phyloP scores from a whole-genome alignment of 805 yeast species.

The Saturnispora diversa region DNA sequence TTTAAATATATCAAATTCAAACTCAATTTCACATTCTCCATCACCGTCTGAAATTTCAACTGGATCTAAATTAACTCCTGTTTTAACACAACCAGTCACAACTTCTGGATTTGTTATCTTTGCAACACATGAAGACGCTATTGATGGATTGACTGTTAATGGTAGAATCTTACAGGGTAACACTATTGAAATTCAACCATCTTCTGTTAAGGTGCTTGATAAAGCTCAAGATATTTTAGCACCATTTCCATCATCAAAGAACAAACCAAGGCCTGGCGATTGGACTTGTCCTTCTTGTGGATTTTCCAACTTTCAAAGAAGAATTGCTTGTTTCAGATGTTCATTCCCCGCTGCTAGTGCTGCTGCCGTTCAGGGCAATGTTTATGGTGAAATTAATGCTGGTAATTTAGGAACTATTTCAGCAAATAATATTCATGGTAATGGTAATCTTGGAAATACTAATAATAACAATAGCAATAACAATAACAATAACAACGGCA shows the following conservation, averaged over 20 bases:
- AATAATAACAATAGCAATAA: slow-evolving; percentile 9
- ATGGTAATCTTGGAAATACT: slow-evolving; percentile 10
- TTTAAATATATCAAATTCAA: neutral
- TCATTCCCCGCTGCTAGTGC: slow-evolving; percentile 78
- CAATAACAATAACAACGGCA: slow-evolving; percentile 12
- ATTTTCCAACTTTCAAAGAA: slow-evolving; percentile 85
- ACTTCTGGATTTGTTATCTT: slow-evolving; percentile 81
- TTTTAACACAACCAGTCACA: slow-evolving; percentile 12
- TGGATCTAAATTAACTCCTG: slow-evolving; percentile 13
- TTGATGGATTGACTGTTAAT: slow-evolving; percentile 67
- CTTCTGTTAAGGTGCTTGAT: slow-evolving; percentile 69
- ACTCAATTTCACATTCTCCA: neutral
- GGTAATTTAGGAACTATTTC: too few species aligned
- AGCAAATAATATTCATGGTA: slow-evolving; percentile 15
- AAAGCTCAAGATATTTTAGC: slow-evolving; percentile 73
- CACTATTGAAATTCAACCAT: slow-evolving; percentile 79
- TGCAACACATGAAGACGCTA: slow-evolving; percentile 77
- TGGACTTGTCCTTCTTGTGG: slow-evolving; percentile 99
- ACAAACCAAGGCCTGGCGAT: slow-evolving; percentile 92
- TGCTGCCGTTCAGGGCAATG: slow-evolving; percentile 58
- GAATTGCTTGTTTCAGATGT: slow-evolving; percentile 91
- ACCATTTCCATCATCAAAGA: slow-evolving; percentile 77
- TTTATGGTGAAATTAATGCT: slow-evolving; percentile 26
- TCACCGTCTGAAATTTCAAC: slow-evolving; percentile 2
- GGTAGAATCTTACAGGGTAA: slow-evolving; percentile 68